Evolutionary conservation across 441 rosid genomes (phyloP).

Genomic region (Eruca vesicaria): DNA sequence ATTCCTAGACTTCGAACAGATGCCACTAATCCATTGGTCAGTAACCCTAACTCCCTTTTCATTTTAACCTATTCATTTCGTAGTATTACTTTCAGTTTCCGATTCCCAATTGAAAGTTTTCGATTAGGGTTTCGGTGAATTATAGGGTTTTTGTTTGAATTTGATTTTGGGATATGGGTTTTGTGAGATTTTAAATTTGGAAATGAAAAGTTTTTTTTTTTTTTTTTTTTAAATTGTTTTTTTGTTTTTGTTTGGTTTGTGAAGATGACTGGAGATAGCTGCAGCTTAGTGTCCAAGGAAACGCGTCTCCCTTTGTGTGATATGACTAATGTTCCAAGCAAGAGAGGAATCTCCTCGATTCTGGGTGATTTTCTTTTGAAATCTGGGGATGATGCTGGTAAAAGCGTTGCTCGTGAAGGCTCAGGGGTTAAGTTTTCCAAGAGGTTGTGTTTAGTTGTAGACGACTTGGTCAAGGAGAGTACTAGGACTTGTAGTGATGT

Average conservation of each 20-base stretch:
- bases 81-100: background rate
- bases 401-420: slow-evolving; percentile 19
- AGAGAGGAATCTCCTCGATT: slow-evolving; percentile 51
- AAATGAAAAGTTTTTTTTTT: background rate
- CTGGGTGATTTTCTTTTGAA: slow-evolving; percentile 40
- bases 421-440: slow-evolving; percentile 40
- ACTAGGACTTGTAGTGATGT: slow-evolving; percentile 33
- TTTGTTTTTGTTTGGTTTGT: background rate
- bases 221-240: too few relatives aligned
- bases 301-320: slow-evolving; percentile 53
- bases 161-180: background rate
- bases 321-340: slow-evolving; percentile 52
- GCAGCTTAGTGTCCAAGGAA: slow-evolving; percentile 28
- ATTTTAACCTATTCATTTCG: slow-evolving; percentile 22
- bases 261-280: slow-evolving; percentile 55
- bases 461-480: slow-evolving; percentile 46
- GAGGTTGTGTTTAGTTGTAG: slow-evolving; percentile 51
- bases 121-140: slow-evolving; percentile 4
- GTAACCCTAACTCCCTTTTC: background rate
- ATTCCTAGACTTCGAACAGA: slow-evolving; percentile 1
- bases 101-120: background rate
- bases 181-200: background rate
- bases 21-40: slow-evolving; percentile 24
- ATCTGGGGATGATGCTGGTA: slow-evolving; percentile 40
- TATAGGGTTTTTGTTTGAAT: slow-evolving; percentile 3